Base-by-base conservation (phyloP, 2,329 filamentous ascomycete species). In the Metarhizium brunneum region DNA sequence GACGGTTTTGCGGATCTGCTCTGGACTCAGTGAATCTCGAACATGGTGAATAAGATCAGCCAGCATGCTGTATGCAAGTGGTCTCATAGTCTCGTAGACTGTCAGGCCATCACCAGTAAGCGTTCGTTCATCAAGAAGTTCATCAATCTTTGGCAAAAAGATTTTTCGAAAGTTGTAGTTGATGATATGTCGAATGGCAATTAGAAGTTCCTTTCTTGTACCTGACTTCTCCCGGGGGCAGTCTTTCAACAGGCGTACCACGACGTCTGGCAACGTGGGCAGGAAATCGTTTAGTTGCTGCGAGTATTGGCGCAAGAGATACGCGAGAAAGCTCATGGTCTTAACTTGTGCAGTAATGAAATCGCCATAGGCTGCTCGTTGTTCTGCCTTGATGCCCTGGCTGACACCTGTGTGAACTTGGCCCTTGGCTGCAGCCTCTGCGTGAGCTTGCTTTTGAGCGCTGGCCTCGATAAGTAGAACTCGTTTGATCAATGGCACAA, bases 301-400 rank as follows among this genome's bases (percentile, higher is more conserved):
- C 2, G 91, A 85, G 69, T 96, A 95, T 50, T 95, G 87, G 47
- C 94, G 79, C 13, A 99, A 80, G 0, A 99, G 75, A 66, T 97
- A 99, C 1, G 95, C 95, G 62, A 99, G 71, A 65, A 99, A 99
- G 65, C 92, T 97, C 92, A 99, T 97, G 0, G 92, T 97, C 76
- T 99, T 97, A 16, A 99, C 94, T 69, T 99, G 95, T 1, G 92
- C 91, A 0, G 91, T 97, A 61, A 99, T 95, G 62, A 97, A 95
- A 64, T 99, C 95, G 40, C 92, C 94, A 74, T 97, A 99, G 0
- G 92, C 92, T 13, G 88, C 88, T 56, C 92, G 81, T 64, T 97
- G 96, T 14, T 58, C 56, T 48, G 56, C 32, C 72, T 90, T 92
- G 66, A 99, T 96, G 56, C 90, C 88, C 50, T 88, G 88, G 72